phyloP scores from a whole-genome alignment of 1,284 basidiomycete genomes.

The Pulveroboletus ridleyi region DNA sequence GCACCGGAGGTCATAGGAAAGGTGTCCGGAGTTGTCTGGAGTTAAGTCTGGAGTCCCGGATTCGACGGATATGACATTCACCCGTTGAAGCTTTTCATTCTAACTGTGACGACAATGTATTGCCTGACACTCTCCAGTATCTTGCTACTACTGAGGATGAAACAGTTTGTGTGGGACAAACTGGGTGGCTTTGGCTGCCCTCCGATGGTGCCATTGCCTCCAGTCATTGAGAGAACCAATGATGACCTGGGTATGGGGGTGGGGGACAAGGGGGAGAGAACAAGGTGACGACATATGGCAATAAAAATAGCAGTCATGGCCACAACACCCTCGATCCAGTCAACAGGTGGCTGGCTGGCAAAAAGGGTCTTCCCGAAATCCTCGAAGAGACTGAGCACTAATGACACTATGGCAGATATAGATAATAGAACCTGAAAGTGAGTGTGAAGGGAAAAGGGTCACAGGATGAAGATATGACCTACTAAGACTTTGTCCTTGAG shows the following conservation, averaged over 20 bases:
- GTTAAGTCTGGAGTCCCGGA: too few species aligned
- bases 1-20: too few species aligned
- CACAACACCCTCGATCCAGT: slow-evolving; percentile 99
- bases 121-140: slow-evolving; percentile 95
- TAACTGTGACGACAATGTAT: slow-evolving; percentile 94
- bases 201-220: too few species aligned
- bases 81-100: slow-evolving; percentile 94
- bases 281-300: slow-evolving; percentile 60
- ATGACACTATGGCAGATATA: slow-evolving; percentile 91
- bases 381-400: slow-evolving; percentile 95
- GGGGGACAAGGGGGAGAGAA: slow-evolving; percentile 6
- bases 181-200: slow-evolving; percentile 30
- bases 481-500: slow-evolving; percentile 96
- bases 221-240: slow-evolving; percentile 91
- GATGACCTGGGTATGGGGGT: slow-evolving; percentile 58
- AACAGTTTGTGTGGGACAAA: slow-evolving; percentile 83
- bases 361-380: slow-evolving; percentile 81
- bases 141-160: slow-evolving; percentile 93
- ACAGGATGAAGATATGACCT: slow-evolving; percentile 38
- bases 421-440: slow-evolving; percentile 79
- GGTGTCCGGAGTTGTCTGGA: too few species aligned
- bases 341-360: slow-evolving; percentile 71
- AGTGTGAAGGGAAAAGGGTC: slow-evolving; percentile 11
- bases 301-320: slow-evolving; percentile 91
- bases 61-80: too few species aligned